A percentile compares a stretch with the other conserved stretches of the same genome.
These are phyloP conservation scores for Quercus aquifolioides DNA, from an alignment of 306 rosid species.

Conservation along the genomic window DNA sequence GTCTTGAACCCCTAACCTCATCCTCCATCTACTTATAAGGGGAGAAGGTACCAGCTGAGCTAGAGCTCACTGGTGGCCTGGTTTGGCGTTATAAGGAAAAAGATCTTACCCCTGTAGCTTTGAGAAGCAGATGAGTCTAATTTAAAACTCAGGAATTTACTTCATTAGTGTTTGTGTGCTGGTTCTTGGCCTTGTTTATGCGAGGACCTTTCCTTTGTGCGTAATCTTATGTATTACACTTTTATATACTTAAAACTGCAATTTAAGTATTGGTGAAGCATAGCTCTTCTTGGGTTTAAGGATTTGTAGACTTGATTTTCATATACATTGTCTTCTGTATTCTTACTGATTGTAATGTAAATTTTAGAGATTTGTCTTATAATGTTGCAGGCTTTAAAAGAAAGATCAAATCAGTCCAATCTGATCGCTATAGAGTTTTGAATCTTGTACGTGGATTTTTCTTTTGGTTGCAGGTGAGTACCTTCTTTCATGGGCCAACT, in stretches of 20 bases:
- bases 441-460: slow-evolving; percentile 73
- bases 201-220: neutral
- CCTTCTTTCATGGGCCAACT: neutral
- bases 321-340: neutral
- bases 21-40: too few species aligned
- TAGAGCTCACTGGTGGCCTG: too few species aligned
- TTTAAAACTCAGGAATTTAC: neutral
- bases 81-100: too few species aligned
- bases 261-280: too few species aligned
- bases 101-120: too few species aligned
- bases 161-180: neutral
- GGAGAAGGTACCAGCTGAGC: too few species aligned
- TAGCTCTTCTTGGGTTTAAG: too few species aligned
- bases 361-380: slow-evolving; percentile 16
- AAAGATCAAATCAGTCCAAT: slow-evolving; percentile 22
- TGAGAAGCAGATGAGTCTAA: neutral
- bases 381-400: slow-evolving; percentile 46
- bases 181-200: neutral
- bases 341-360: slow-evolving; percentile 1
- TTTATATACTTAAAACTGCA: too few species aligned
- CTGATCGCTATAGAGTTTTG: slow-evolving; percentile 34
- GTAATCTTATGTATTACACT: neutral
- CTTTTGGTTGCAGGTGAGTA: slow-evolving; percentile 71
- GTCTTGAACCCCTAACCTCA: too few species aligned
- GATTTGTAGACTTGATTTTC: neutral